A percentile compares a stretch with the other conserved stretches of the same genome.
Evolutionary conservation across 768 basidiomycete species (phyloP).

Genomic region (Holtermannia corniformis): DNA sequence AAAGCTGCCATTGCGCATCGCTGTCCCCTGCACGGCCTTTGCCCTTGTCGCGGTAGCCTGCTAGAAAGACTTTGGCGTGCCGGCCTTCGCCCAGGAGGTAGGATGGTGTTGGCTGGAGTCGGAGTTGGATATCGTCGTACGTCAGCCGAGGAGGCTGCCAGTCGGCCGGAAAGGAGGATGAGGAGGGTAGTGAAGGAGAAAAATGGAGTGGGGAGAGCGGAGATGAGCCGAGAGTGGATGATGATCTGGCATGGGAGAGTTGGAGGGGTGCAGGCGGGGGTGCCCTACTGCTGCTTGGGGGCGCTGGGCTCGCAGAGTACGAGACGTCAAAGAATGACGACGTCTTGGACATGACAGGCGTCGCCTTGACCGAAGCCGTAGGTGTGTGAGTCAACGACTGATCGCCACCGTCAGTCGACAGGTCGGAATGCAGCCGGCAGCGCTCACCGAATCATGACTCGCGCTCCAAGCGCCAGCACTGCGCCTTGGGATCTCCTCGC

Average conservation of each 20-base stretch:
- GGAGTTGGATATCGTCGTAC: conserved; percentile 21
- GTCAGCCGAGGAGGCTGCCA: conserved; percentile 22
- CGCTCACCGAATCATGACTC: not conserved
- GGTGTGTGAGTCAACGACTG: not conserved
- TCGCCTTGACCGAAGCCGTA: not conserved
- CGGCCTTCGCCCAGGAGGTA: conserved; percentile 32
- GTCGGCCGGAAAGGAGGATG: not conserved
- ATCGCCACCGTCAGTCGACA: not conserved
- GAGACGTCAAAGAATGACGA: conserved; percentile 20
- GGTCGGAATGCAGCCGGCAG: conserved; percentile 7
- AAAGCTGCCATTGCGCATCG: conserved; percentile 38
- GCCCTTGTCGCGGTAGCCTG: conserved; percentile 13
- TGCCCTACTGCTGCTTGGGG: conserved; percentile 5
- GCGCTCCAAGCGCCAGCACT: not conserved
- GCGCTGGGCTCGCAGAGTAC: not conserved
- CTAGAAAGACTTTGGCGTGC: conserved; percentile 32
- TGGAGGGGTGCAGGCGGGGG: conserved; percentile 12
- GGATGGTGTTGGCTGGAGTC: conserved; percentile 13
- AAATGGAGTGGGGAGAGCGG: conserved; percentile 30
- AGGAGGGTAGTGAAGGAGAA: conserved; percentile 20
- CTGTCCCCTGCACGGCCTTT: conserved; percentile 5
- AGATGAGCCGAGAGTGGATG: conserved; percentile 5
- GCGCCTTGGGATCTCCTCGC: no score
- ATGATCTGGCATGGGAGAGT: not conserved
- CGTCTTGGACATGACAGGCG: conserved; percentile 1